Evolutionary conservation across 164 flowering plant genomes (phyloP).

Genomic region (Annona squamosa): DNA sequence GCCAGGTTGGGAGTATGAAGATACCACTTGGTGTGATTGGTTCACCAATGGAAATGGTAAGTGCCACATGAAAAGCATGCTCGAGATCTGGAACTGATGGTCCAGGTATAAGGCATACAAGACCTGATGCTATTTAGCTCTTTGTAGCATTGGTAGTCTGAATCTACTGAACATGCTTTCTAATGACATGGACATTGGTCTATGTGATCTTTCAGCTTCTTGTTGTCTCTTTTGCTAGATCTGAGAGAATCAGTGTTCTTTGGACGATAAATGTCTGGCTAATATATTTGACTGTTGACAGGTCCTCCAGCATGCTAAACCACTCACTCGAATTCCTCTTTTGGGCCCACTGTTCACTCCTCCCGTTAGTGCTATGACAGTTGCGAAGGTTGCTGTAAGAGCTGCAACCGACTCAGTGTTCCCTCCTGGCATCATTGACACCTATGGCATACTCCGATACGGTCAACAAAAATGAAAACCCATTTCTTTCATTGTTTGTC

Average conservation of each 20-base stretch:
- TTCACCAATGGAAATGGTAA: conserved; percentile 90
- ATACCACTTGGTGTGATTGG: conserved; percentile 82
- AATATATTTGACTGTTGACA: conserved; percentile 17
- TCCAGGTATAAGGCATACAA: too few species aligned
- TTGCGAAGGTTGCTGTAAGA: conserved; percentile 81
- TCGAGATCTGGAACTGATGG: too few species aligned
- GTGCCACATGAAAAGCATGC: too few species aligned
- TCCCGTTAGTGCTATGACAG: conserved; percentile 72
- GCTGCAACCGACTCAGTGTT: conserved; percentile 92
- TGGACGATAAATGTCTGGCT: background rate
- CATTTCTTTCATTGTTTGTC: background rate
- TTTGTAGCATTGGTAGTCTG: too few species aligned
- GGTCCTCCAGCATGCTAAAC: conserved; percentile 76
- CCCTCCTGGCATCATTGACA: conserved; percentile 89
- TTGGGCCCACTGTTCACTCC: conserved; percentile 77
- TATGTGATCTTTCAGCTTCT: too few species aligned
- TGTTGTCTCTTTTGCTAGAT: too few species aligned
- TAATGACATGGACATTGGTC: too few species aligned
- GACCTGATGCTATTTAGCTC: too few species aligned
- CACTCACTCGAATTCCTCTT: conserved; percentile 67
- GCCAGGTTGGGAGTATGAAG: conserved; percentile 77
- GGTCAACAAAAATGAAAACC: conserved; percentile 40
- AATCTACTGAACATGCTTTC: too few species aligned
- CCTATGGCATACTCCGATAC: conserved; percentile 64
- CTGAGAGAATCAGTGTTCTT: too few species aligned